Base-by-base conservation (phyloP, 2,329 filamentous ascomycete genomes). In the Thelonectria blattea region DNA sequence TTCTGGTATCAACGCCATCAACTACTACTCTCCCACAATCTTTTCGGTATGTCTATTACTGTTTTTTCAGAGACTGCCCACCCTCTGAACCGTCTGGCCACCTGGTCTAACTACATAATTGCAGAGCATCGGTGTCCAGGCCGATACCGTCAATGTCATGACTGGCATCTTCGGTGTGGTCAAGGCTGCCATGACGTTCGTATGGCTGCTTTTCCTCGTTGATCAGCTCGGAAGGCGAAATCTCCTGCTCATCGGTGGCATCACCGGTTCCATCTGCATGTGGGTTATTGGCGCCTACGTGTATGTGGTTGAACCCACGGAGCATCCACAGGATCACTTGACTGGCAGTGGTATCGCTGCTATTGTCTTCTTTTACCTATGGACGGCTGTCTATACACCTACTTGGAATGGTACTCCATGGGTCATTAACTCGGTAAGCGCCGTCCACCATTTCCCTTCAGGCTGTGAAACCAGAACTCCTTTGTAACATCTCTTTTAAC, bases 111-210 rank as follows among this genome's bases (percentile, higher is more conserved):
- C 46, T 18, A 20, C 20, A n/a, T n/a, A n/a, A n/a, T 41, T 24
- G 7, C 47, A 63, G 61, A 64, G 61, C 48, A 64, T 64, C 48
- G 61, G 61, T 42, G 55, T 64, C 32, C 55, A 66, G 17, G 14
- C 22, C 0, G 66, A 67, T 53, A 68, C 66, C 6, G 64, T 67
- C n/a, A 68, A 68, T 41, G 45, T 90, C 37, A 88, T 87, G 9
- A 90, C 88, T 0, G 88, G 88, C 20, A 83, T 90, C 52, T 90
- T 89, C 62, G 88, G 87, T 20, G 85, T 89, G 2, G 83, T 90
- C 65, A 89, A 89, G 78, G 88, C 87, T 0, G 77, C 83, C 5
- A 77, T 88, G 58, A 89, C 88, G 0, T 75, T 90, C 24, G 67
- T 89, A 65, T 90, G 87, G 84, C 79, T 90, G 5, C 76, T 90